These are phyloP conservation scores for Suillus hirtellus DNA, from an alignment of 768 basidiomycete species.

Conservation along the genomic window DNA sequence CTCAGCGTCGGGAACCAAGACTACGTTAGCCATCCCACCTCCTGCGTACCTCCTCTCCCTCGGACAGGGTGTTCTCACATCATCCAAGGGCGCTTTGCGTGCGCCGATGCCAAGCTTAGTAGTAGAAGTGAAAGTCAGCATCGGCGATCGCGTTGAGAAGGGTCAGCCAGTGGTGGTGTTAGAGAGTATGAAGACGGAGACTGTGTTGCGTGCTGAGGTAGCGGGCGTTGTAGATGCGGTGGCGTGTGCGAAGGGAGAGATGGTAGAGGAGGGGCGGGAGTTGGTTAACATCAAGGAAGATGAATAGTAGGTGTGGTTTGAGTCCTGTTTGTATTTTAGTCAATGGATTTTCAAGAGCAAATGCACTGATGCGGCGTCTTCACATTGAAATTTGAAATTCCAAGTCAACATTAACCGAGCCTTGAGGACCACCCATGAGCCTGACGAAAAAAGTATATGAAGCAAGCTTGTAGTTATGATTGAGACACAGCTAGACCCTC, in stretches of 20 bases:
- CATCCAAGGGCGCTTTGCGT: slow-evolving; percentile 63
- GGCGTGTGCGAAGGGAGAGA: slow-evolving; percentile 81
- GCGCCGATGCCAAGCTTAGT: slow-evolving; percentile 95
- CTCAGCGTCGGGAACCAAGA: slow-evolving; percentile 54
- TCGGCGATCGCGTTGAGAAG: slow-evolving; percentile 76
- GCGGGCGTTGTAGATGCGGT: slow-evolving; percentile 72
- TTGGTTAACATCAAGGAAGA: slow-evolving; percentile 66
- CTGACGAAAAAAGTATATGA: not conserved
- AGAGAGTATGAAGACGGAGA: slow-evolving; percentile 99
- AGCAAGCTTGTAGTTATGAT: not conserved
- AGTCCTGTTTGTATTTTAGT: not conserved
- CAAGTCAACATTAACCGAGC: not conserved
- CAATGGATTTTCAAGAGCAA: not conserved
- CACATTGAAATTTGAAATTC: not conserved
- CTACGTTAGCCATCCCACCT: slow-evolving; percentile 63
- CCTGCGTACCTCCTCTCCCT: slow-evolving; percentile 72
- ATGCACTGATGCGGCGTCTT: not conserved
- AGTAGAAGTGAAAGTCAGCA: slow-evolving; percentile 79
- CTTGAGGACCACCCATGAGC: not conserved
- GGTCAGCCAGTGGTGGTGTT: slow-evolving; percentile 82
- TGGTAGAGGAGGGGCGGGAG: slow-evolving; percentile 87
- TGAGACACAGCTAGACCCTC: slow-evolving; percentile 1
- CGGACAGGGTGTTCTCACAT: slow-evolving; percentile 55
- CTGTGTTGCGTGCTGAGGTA: slow-evolving; percentile 71
- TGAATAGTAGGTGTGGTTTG: slow-evolving; percentile 14